Percentiles rank a stretch among this genome's conserved stretches.
These are phyloP conservation scores for Ocimum tenuiflorum DNA, from an alignment of 257 asterid species.

Conservation along the genomic window DNA sequence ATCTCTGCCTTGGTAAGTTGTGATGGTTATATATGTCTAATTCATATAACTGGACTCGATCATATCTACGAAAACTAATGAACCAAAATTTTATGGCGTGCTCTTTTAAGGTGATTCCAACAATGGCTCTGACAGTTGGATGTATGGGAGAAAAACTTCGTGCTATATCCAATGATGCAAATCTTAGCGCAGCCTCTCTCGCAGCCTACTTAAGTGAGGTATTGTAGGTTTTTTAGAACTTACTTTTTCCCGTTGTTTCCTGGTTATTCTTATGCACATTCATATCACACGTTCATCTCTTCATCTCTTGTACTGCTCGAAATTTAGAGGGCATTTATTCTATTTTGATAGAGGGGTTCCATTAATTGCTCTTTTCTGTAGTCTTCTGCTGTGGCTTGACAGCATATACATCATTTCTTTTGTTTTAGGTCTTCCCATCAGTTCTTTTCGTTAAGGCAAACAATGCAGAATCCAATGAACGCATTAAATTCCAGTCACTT, in stretches of 20 bases:
- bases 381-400: conserved; percentile 14
- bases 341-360: conserved; percentile 6
- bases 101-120: conserved; percentile 56
- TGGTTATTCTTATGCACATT: background rate
- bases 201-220: conserved; percentile 91
- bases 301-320: background rate
- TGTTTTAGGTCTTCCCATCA: conserved; percentile 66
- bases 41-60: background rate
- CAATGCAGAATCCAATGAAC: conserved; percentile 64
- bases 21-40: background rate
- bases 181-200: conserved; percentile 63
- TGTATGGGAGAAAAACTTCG: conserved; percentile 83
- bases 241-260: background rate
- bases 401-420: conserved; percentile 7
- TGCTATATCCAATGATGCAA: conserved; percentile 52
- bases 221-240: background rate
- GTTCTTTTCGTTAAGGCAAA: conserved; percentile 88
- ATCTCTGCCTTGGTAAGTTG: conserved; percentile 67
- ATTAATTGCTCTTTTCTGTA: background rate
- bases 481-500: conserved; percentile 59
- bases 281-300: background rate
- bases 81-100: conserved; percentile 8
- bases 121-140: conserved; percentile 57
- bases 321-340: background rate
- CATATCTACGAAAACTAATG: conserved; percentile 10